phyloP scores from a whole-genome alignment of 345 rosid genomes.

The Atalantia buxifolia region DNA sequence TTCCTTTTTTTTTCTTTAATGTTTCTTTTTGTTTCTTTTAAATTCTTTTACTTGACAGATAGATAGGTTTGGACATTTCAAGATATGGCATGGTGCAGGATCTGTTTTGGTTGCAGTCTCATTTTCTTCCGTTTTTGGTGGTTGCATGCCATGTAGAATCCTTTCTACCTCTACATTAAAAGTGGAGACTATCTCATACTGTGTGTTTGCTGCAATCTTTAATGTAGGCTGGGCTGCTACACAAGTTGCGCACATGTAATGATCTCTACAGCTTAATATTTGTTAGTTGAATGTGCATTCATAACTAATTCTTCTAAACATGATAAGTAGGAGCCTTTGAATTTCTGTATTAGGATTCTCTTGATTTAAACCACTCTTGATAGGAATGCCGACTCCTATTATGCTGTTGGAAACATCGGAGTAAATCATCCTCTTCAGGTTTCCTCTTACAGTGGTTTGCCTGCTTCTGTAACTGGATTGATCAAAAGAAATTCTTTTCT shows the following conservation, averaged over 20 bases:
- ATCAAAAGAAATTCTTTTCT: neutral
- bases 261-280: constrained; percentile 9
- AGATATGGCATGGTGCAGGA: constrained; percentile 94
- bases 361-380: neutral
- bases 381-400: neutral
- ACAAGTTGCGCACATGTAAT: constrained; percentile 97
- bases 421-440: neutral
- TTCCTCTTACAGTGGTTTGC: neutral
- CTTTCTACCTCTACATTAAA: constrained; percentile 41
- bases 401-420: neutral
- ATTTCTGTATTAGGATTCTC: constrained; percentile 2
- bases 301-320: neutral
- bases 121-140: constrained; percentile 95
- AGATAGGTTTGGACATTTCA: constrained; percentile 98
- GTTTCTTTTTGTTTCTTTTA: neutral
- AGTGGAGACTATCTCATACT: constrained; percentile 72
- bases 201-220: constrained; percentile 83
- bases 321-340: neutral
- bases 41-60: constrained; percentile 45
- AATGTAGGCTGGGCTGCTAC: constrained; percentile 98
- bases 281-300: neutral
- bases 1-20: neutral
- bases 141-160: constrained; percentile 72
- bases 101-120: constrained; percentile 84
- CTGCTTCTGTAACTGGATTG: neutral